phyloP scores from a whole-genome alignment of 1,284 basidiomycete species.

The Laetiporus sulphureus region DNA sequence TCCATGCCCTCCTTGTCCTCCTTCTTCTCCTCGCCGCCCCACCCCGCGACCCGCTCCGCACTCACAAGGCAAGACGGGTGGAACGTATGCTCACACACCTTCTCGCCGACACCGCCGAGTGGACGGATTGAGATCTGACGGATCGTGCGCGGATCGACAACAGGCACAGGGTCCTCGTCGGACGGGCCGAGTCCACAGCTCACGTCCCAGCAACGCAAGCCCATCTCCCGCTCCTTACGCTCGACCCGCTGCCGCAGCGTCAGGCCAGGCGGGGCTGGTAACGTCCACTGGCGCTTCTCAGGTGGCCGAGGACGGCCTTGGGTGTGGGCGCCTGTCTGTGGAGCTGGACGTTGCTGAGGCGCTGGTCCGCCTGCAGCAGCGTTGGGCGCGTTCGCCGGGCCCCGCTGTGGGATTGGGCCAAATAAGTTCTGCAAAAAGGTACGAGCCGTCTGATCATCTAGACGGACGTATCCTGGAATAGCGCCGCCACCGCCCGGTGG shows the following conservation, averaged over 20 bases:
- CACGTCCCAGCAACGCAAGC: slow-evolving; percentile 60
- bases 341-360: slow-evolving; percentile 10
- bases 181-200: slow-evolving; percentile 69
- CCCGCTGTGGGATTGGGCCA: background rate
- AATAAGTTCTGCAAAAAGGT: slow-evolving; percentile 2
- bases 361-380: slow-evolving; percentile 5
- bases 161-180: slow-evolving; percentile 59
- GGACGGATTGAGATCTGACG: slow-evolving; percentile 42
- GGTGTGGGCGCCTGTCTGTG: slow-evolving; percentile 6
- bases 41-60: slow-evolving; percentile 59
- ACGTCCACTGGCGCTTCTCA: slow-evolving; percentile 28
- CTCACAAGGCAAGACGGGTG: slow-evolving; percentile 69
- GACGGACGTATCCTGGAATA: background rate
- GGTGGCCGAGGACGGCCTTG: slow-evolving; percentile 12
- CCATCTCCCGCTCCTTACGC: slow-evolving; percentile 54
- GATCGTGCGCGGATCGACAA: slow-evolving; percentile 24
- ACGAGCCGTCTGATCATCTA: background rate
- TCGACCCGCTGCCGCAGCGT: slow-evolving; percentile 66
- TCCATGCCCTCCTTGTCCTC: slow-evolving; percentile 28
- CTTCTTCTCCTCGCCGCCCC: slow-evolving; percentile 41
- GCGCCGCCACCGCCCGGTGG: too few species aligned
- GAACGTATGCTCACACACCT: slow-evolving; percentile 56
- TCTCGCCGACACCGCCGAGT: slow-evolving; percentile 16
- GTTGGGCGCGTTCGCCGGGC: background rate
- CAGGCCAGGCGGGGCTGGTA: slow-evolving; percentile 32